Conservation (phyloP, 345 rosid genomes). For the Lepidium africanum region DNA sequence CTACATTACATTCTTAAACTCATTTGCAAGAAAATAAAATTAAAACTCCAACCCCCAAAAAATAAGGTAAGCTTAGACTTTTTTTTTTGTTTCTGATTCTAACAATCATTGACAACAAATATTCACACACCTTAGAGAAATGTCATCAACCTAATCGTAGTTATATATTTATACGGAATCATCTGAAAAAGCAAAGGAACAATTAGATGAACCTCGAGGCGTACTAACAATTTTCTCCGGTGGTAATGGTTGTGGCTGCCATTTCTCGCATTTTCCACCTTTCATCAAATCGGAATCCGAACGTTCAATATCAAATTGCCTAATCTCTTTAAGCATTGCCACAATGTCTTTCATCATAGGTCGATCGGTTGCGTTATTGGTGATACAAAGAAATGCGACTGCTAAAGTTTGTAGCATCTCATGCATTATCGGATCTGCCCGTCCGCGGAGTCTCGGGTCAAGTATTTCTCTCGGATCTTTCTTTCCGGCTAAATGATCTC, state of each 20-base stretch:
- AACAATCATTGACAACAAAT: conserved; percentile 16
- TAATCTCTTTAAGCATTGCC: conserved; percentile 88
- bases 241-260: conserved; percentile 29
- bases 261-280: conserved; percentile 18
- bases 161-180: conserved; percentile 41
- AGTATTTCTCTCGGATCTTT: conserved; percentile 58
- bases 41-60: conserved; percentile 1
- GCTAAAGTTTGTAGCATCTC: conserved; percentile 92
- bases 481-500: conserved; percentile 62
- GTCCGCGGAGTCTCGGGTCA: conserved; percentile 66
- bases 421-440: conserved; percentile 73
- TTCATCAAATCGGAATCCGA: conserved; percentile 41
- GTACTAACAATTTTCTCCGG: conserved; percentile 35
- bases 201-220: conserved; percentile 65
- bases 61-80: neutral
- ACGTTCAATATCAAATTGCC: conserved; percentile 39
- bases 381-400: conserved; percentile 72
- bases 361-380: conserved; percentile 50
- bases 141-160: conserved; percentile 6
- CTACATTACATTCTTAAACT: conserved; percentile 17
- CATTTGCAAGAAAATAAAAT: conserved; percentile 7
- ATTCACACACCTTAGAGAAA: conserved; percentile 18
- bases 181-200: conserved; percentile 72
- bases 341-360: conserved; percentile 86
- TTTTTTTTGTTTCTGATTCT: neutral